Base-by-base conservation (phyloP, 208 protist species). In the Acanthamoeba castellanii region DNA sequence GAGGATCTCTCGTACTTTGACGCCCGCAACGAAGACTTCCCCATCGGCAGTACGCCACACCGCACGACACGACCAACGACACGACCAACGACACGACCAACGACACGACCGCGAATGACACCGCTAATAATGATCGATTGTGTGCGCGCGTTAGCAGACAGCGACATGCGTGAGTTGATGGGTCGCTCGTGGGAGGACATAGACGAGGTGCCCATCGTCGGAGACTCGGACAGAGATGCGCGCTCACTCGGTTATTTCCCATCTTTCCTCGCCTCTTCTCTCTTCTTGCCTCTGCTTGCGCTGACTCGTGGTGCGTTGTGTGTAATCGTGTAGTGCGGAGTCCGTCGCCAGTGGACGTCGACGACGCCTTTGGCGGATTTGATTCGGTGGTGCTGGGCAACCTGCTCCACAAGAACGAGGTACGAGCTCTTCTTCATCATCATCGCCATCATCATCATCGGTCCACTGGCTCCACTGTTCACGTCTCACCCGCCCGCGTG, bases 351-450 rank as follows among this genome's bases (percentile, higher is more conserved):
- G 76, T 47, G 20, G 76, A 85, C 27, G 76, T 85, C 18, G 50
- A 91, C 30, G 84, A 91, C 34, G 84, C 84, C 20, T 91, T 91
- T 30, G 59, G 59, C 27, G 59, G 59, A 3, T 91, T 91, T 34
- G 84, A 91, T n/a, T 91, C 84, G 30, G 84, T 91, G 57, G 59
- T 72, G 57, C 32, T 91, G 8, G 84, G 59, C 25, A 91, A 91
- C n/a, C 55, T 91, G 52, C 50, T 72, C 25, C 84, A 91, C 57
- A 91, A 91, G 57, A 91, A 91, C 55, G 84, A 91, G 84, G 59
- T 64, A 64, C 57, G 68, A 42, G 5, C 68, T 30, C 68, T 11
- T 13, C 68, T 22, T 70, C 64, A 7, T 70, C 64, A 7, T 70
- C 25, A 7, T 70, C 27, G 14, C 27, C 6, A 9, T 22, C 64